phyloP scores from a whole-genome alignment of 768 basidiomycete genomes.

The Hericium coralloides region DNA sequence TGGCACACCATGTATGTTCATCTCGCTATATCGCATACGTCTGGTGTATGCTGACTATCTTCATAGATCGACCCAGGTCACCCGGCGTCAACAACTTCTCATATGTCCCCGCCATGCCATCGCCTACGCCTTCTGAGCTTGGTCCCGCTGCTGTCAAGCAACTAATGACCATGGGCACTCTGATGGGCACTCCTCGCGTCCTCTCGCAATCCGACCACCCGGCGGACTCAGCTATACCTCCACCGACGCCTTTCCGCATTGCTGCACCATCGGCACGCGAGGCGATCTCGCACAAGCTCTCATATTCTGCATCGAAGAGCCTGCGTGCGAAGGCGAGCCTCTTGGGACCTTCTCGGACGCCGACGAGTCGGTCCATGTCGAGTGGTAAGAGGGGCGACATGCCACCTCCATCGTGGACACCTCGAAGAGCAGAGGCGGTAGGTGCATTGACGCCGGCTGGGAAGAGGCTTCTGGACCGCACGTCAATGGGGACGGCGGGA shows the following conservation, averaged over 20 bases:
- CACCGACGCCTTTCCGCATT: conserved; percentile 70
- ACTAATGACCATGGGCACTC: conserved; percentile 96
- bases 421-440: conserved; percentile 59
- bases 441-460: conserved; percentile 86
- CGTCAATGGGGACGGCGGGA: conserved; percentile 56
- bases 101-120: conserved; percentile 79
- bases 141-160: conserved; percentile 81
- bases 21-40: background rate
- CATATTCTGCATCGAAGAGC: conserved; percentile 72
- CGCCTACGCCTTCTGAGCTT: conserved; percentile 76
- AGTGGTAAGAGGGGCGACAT: conserved; percentile 40
- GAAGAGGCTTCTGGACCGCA: conserved; percentile 62
- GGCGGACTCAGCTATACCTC: conserved; percentile 27
- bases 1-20: conserved; percentile 75
- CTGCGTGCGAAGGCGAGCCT: conserved; percentile 70
- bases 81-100: conserved; percentile 51
- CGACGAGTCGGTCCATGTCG: conserved; percentile 7
- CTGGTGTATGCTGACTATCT: conserved; percentile 4
- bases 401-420: conserved; percentile 77
- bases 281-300: conserved; percentile 70
- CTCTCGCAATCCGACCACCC: conserved; percentile 57
- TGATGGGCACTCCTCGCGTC: conserved; percentile 86
- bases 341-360: conserved; percentile 32
- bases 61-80: conserved; percentile 53
- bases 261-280: conserved; percentile 75